phyloP scores from a whole-genome alignment of 2,329 filamentous ascomycete species.

The Hortaea werneckii region DNA sequence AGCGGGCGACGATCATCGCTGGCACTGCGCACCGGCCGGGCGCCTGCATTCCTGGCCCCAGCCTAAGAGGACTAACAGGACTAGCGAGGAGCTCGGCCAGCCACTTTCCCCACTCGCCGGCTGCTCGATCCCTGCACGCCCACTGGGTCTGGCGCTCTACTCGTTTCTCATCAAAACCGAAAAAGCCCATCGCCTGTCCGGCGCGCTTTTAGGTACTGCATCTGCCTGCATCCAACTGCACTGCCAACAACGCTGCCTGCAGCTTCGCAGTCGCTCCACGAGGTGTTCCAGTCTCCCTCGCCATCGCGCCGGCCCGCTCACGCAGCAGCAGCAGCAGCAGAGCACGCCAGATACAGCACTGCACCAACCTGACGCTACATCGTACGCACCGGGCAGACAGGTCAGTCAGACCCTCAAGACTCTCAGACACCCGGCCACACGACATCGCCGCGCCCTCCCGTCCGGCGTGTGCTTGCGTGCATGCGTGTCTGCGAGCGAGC shows the following conservation, averaged over 20 bases:
- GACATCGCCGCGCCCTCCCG: neutral
- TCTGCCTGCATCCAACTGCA: slow-evolving; percentile 11
- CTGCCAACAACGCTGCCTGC: slow-evolving; percentile 3
- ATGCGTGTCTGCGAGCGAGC: no score
- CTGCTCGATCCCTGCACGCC: neutral
- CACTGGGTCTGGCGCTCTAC: neutral
- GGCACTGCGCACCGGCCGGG: neutral
- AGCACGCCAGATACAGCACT: neutral
- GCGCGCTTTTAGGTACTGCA: slow-evolving; percentile 13
- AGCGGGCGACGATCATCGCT: neutral
- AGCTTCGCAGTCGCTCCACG: slow-evolving; percentile 9
- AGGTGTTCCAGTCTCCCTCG: slow-evolving; percentile 11
- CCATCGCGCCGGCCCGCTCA: slow-evolving; percentile 3
- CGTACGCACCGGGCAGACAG: no score
- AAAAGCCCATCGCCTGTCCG: slow-evolving; percentile 10
- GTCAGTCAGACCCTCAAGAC: no score
- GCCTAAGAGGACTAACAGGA: neutral
- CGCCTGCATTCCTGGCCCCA: slow-evolving; percentile 2
- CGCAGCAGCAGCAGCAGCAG: neutral
- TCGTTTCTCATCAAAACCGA: slow-evolving; percentile 5
- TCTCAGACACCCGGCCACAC: neutral
- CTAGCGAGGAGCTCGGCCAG: slow-evolving; percentile 6
- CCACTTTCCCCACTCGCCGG: slow-evolving; percentile 10
- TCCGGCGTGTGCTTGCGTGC: no score
- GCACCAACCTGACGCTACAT: neutral